A percentile compares a stretch with the other conserved stretches of the same genome.
These are phyloP conservation scores for Solanum chmielewskii DNA, from an alignment of 257 asterid species.

Conservation along the genomic window DNA sequence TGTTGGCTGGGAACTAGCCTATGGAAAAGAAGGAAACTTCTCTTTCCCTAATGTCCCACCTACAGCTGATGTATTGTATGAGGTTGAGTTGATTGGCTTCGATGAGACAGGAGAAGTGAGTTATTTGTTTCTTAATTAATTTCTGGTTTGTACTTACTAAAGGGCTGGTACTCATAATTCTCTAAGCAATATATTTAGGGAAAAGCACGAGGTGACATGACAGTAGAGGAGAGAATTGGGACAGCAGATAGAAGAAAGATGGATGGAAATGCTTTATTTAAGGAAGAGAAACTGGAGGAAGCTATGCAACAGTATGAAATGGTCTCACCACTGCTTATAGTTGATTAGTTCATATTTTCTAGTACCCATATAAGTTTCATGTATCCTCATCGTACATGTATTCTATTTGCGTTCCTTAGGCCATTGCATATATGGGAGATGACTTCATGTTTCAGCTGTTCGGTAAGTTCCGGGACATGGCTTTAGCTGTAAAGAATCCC, in stretches of 20 bases:
- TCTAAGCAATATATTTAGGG: constrained; percentile 33
- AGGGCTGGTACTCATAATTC: not conserved
- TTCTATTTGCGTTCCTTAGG: constrained; percentile 29
- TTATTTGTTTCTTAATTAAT: not conserved
- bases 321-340: constrained; percentile 27
- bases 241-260: constrained; percentile 93
- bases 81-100: constrained; percentile 92
- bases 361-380: not conserved
- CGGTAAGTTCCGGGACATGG: constrained; percentile 94
- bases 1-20: constrained; percentile 90
- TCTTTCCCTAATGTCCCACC: constrained; percentile 98
- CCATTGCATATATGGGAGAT: constrained; percentile 95
- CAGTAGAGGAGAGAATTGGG: constrained; percentile 97
- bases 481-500: constrained; percentile 94
- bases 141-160: not conserved
- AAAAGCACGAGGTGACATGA: constrained; percentile 92
- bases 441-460: constrained; percentile 97
- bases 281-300: constrained; percentile 80
- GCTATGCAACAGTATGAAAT: constrained; percentile 98
- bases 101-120: constrained; percentile 94
- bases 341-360: not conserved
- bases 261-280: constrained; percentile 85
- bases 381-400: not conserved
- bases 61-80: constrained; percentile 69
- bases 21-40: constrained; percentile 93